Percentiles rank a stretch among this genome's conserved stretches.
Conservation (phyloP, 257 asterid species). For the Echites panduratus region DNA sequence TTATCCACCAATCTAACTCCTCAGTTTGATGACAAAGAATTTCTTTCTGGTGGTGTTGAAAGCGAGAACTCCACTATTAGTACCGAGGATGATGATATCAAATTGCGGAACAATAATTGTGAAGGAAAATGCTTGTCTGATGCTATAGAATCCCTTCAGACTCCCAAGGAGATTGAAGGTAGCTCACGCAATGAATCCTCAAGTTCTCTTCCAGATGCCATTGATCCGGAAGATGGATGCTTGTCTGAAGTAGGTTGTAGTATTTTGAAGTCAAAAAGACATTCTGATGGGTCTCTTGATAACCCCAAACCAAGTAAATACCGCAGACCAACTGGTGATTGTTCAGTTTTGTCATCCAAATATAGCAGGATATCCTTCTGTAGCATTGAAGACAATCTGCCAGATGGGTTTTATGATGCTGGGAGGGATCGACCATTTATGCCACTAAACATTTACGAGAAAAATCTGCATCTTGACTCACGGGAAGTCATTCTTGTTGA, state of each 20-base stretch:
- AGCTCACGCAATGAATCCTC: slow-evolving; percentile 25
- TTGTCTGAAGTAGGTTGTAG: slow-evolving; percentile 33
- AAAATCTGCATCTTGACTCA: slow-evolving; percentile 38
- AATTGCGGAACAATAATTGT: slow-evolving; percentile 18
- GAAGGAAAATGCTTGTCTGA: slow-evolving; percentile 49
- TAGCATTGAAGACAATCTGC: slow-evolving; percentile 60
- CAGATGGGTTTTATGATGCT: slow-evolving; percentile 95
- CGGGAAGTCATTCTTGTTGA: slow-evolving; percentile 90
- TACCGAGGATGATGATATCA: slow-evolving; percentile 26
- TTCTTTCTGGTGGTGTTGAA: slow-evolving; percentile 28
- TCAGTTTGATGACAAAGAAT: slow-evolving; percentile 31
- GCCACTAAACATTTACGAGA: slow-evolving; percentile 57
- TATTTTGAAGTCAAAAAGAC: slow-evolving; percentile 67
- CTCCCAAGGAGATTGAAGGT: slow-evolving; percentile 25
- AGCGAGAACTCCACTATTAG: slow-evolving; percentile 20
- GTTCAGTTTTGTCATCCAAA: slow-evolving; percentile 53
- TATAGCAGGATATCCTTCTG: slow-evolving; percentile 72
- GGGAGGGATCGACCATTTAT: slow-evolving; percentile 91
- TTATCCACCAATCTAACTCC: slow-evolving; percentile 32
- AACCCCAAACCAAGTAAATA: slow-evolving; percentile 83
- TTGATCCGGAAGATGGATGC: slow-evolving; percentile 35
- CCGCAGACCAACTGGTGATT: slow-evolving; percentile 58
- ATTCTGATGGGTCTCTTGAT: slow-evolving; percentile 71
- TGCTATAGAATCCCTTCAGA: slow-evolving; percentile 27
- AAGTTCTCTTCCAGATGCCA: slow-evolving; percentile 38